These are phyloP conservation scores for Xylaria hypoxylon DNA, from an alignment of 2,329 filamentous ascomycete genomes.

Conservation along the genomic window DNA sequence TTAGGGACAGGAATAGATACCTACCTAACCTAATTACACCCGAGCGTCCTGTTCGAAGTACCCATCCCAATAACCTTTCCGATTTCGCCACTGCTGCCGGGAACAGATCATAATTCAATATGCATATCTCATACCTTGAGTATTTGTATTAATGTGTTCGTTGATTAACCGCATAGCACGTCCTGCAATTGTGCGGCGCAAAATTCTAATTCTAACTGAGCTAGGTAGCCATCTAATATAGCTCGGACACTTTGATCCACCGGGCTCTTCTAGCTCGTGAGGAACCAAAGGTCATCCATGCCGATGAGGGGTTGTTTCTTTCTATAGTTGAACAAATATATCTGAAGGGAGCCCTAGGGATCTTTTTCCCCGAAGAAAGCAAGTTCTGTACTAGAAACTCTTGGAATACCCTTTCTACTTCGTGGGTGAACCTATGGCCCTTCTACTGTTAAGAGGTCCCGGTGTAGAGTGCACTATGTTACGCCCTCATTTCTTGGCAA, in stretches of 20 bases:
- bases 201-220: constrained; percentile 2
- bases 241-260: constrained; percentile 1
- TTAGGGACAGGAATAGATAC: constrained; percentile 11
- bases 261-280: background rate
- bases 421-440: constrained; percentile 3
- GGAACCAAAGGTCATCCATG: background rate
- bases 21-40: constrained; percentile 4
- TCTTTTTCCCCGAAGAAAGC: background rate
- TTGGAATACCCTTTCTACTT: background rate
- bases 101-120: too few relatives aligned
- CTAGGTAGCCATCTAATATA: background rate
- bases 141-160: constrained; percentile 18
- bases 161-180: background rate
- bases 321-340: constrained; percentile 4
- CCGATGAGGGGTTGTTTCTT: background rate
- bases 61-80: background rate
- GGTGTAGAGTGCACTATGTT: background rate
- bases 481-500: constrained; percentile 25
- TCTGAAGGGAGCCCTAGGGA: background rate
- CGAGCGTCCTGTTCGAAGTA: background rate
- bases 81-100: background rate
- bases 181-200: constrained; percentile 3
- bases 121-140: background rate
- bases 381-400: background rate
- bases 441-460: background rate